phyloP scores from a whole-genome alignment of 805 yeast genomes.

The Candida ipomoeae region DNA sequence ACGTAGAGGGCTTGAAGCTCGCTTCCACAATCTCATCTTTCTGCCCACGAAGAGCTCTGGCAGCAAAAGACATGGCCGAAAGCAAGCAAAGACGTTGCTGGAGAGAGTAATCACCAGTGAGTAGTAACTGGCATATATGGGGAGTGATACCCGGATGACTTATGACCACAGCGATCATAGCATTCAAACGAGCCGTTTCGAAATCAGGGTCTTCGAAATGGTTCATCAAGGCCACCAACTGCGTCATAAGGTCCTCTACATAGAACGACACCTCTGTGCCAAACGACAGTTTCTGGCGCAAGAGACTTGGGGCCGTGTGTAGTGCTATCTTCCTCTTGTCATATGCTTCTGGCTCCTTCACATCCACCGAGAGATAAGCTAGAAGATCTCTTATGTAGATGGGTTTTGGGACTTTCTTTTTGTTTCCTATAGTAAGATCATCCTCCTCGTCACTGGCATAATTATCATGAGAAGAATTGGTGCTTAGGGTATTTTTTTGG shows the following conservation, averaged over 20 bases:
- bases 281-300: conserved; percentile 58
- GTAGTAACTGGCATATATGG: conserved; percentile 45
- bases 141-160: conserved; percentile 43
- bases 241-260: conserved; percentile 48
- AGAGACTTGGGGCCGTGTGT: conserved; percentile 51
- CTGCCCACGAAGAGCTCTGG: conserved; percentile 65
- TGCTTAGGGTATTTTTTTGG: no score
- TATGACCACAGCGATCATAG: conserved; percentile 61
- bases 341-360: conserved; percentile 42
- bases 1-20: conserved; percentile 26
- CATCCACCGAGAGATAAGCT: conserved; percentile 46
- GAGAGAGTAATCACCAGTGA: conserved; percentile 73
- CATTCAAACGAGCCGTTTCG: conserved; percentile 60
- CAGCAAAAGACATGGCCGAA: conserved; percentile 64
- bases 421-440: conserved; percentile 41
- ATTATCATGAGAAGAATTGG: conserved; percentile 10
- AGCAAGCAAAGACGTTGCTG: conserved; percentile 71
- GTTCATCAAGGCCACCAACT: conserved; percentile 53
- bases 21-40: conserved; percentile 46
- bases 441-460: conserved; percentile 45
- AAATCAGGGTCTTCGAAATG: conserved; percentile 54
- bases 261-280: conserved; percentile 60
- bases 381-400: conserved; percentile 73
- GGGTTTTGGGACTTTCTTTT: conserved; percentile 42
- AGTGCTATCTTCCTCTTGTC: conserved; percentile 50